Evolutionary conservation across 2,329 filamentous ascomycete genomes (phyloP), one percentile per base, ranked within the genome.

Genomic region (Penicillium sp.): DNA sequence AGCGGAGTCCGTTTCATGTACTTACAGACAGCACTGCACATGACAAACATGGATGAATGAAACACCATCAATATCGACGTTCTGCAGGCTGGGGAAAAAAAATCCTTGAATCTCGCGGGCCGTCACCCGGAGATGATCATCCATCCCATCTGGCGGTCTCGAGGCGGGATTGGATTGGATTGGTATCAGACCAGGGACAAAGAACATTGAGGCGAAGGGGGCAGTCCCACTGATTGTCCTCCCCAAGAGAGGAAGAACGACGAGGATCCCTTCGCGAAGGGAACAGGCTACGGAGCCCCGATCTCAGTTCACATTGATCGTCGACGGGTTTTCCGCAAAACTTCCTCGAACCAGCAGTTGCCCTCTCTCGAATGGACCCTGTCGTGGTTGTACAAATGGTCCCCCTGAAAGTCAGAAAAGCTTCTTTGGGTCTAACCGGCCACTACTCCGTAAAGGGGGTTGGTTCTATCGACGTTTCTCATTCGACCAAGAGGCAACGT

Each of bases 171-270:
- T n/a, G n/a, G n/a, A n/a, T n/a, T n/a, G 26, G 40, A 46, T 14
- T 45, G 39, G 23, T n/a, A 39, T 37, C 18, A 23, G 36, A 31
- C 34, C 46, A 53, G 51, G 53, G 52, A 55, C 48, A 46, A 51
- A 29, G 55, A 45, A 56, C 52, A n/a, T n/a, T n/a, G 14, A 52
- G 52, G 55, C 50, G 47, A 51, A 45, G 28, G 39, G 37, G 54
- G 60, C 40, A 60, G 63, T 57, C 58, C 67, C 68, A 70, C 68
- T 66, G 66, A 69, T 69, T 61, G 55, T 55, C 61, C 44, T 49
- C 56, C 57, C 62, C 47, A 52, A 61, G 55, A 48, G 56, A 37
- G 65, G 51, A 66, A 67, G 42, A 37, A 47, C 23, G 26, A 40
- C 40, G 58, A 60, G 51, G 59, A 65, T 65, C 61, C 31, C 47